Conservation (phyloP, 257 asterid species). For the Ajuga chamaepitys region DNA sequence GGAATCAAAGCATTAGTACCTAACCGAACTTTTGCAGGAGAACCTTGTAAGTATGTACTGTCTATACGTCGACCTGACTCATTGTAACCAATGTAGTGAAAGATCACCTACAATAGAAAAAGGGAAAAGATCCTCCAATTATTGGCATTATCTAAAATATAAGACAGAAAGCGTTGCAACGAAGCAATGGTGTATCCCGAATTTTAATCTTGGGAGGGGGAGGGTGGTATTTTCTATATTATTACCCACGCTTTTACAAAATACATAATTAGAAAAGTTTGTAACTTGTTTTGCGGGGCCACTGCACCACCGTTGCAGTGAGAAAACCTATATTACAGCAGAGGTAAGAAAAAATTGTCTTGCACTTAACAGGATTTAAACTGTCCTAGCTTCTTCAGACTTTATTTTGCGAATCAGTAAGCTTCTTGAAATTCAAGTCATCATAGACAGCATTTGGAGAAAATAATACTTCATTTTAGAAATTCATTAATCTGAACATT, state of each 20-base stretch:
- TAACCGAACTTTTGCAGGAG: slow-evolving; percentile 91
- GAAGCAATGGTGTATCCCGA: too few relatives aligned
- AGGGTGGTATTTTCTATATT: too few relatives aligned
- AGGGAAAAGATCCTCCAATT: background rate
- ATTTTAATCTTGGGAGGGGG: too few relatives aligned
- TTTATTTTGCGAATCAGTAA: background rate
- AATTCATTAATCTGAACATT: background rate
- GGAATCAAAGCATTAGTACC: slow-evolving; percentile 90
- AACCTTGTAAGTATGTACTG: slow-evolving; percentile 84
- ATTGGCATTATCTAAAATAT: background rate
- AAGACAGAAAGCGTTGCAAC: background rate
- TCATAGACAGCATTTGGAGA: background rate
- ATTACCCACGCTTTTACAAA: too few relatives aligned
- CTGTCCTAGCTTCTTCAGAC: background rate
- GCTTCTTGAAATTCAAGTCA: background rate
- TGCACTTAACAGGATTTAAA: background rate
- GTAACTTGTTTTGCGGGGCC: too few relatives aligned
- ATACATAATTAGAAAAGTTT: too few relatives aligned
- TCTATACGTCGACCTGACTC: slow-evolving; percentile 98
- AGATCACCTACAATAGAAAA: slow-evolving; percentile 54
- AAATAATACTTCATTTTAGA: background rate
- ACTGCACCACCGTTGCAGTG: too few relatives aligned
- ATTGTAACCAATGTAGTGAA: slow-evolving; percentile 88
- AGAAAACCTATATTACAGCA: background rate
- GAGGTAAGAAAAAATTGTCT: background rate